Evolutionary conservation across 345 rosid genomes (phyloP).

Genomic region (sweet orange (Citrus sinensis)): DNA sequence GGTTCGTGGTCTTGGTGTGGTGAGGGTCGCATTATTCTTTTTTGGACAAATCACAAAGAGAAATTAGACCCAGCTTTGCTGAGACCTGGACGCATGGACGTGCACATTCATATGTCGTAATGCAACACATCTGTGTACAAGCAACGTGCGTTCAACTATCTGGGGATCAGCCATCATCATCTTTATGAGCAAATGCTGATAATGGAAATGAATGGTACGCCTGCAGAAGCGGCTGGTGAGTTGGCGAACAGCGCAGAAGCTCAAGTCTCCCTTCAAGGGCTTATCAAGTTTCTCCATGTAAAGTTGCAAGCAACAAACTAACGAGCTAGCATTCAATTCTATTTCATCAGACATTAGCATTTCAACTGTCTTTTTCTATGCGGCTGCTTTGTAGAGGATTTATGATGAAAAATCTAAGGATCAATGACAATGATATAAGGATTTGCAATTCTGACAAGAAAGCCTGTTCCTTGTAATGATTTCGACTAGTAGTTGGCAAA

Average conservation of each 20-base stretch:
- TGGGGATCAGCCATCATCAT: neutral
- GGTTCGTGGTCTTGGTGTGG: conserved; percentile 22
- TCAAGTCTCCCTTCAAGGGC: no score
- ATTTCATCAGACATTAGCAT: no score
- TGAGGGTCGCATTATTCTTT: conserved; percentile 22
- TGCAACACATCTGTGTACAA: neutral
- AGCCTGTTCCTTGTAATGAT: no score
- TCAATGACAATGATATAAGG: no score
- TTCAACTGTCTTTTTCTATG: no score
- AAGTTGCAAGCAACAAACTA: no score
- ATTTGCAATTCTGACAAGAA: no score
- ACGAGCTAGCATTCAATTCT: no score
- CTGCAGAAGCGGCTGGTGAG: conserved; percentile 20
- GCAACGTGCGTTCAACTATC: neutral
- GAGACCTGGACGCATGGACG: conserved; percentile 32
- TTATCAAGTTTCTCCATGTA: no score
- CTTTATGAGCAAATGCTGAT: conserved; percentile 10
- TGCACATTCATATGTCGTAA: conserved; percentile 10
- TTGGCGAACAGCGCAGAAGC: conserved; percentile 12
- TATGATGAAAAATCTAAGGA: no score
- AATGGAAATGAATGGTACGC: neutral
- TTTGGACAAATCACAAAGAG: conserved; percentile 27
- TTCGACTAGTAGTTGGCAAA: no score
- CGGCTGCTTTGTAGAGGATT: no score
- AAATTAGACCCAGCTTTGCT: conserved; percentile 29